Base-by-base conservation (phyloP, 208 protist genomes). In the Wallacemonas sp. region DNA sequence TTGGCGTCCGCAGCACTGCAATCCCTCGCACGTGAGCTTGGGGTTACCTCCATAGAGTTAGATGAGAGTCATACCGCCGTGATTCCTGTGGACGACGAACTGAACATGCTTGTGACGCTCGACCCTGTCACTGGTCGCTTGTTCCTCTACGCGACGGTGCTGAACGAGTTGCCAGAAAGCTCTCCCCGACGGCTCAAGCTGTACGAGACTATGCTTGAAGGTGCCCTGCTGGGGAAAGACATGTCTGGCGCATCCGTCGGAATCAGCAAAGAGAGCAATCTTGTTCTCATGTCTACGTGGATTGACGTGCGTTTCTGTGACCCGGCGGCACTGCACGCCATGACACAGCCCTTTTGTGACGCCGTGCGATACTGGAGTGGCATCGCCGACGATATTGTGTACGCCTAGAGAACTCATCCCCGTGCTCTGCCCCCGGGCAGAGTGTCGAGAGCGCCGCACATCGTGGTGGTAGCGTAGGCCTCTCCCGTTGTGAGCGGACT, bases 241-340 rank as follows among this genome's bases (percentile, higher is more conserved):
- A 94, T 86, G 73, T 81, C 88, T 3, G 88, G 88, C 8, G 86
- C 80, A 2, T 80, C 80, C 4, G 83, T 94, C 3, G 86, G 91
- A 1, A 59, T 96, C 22, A 89, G 83, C 56, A 54, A 45, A 22
- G 70, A 84, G 58, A 79, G 86, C 44, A 68, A 85, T 28, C 69
- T 95, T 0, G 65, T 94, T 2, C 70, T 96, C 21, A 87, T 96
- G 77, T 77, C 82, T 66, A 71, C 67, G 6, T 90, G 82, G 9
- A 60, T 91, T 1, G 73, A 92, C 44, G 44, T 95, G 19, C 76
- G 74, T 2, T 81, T 84, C 64, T 73, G 66, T 60, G 73, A 79
- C 38, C 68, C 74, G 5, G 46, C 46, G 1, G 82, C 86, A 14
- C 68, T 96, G 31, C 74, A 75, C 12, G 67, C 53, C 15, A 56